These are phyloP conservation scores for Camellia granthamiana DNA, from an alignment of 148 eudicot genomes.

Conservation along the genomic window DNA sequence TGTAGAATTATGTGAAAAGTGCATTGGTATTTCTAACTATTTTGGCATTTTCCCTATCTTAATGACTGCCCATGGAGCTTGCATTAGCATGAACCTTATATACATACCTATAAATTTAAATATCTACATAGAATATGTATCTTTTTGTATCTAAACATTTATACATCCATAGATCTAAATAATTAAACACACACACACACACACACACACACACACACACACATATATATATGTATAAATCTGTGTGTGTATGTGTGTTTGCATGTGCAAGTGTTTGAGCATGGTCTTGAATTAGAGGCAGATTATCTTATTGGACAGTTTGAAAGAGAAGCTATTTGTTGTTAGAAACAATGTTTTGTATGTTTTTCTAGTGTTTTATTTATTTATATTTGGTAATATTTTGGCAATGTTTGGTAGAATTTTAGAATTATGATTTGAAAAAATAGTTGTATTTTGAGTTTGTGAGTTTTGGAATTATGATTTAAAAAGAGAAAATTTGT, in stretches of 20 bases:
- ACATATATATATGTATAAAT: neutral
- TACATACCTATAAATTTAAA: neutral
- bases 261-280: neutral
- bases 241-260: neutral
- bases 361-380: neutral
- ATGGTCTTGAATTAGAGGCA: neutral
- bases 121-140: neutral
- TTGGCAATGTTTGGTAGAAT: too few species aligned
- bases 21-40: too few species aligned
- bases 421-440: too few species aligned
- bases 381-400: too few species aligned
- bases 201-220: neutral
- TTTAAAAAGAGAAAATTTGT: too few species aligned
- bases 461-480: too few species aligned
- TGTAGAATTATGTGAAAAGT: too few species aligned
- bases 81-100: too few species aligned
- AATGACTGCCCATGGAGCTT: too few species aligned
- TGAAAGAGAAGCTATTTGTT: neutral
- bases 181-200: neutral
- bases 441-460: too few species aligned
- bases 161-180: neutral
- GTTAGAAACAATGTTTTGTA: neutral
- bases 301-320: neutral
- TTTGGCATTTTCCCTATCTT: too few species aligned
- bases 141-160: neutral